Conservation (phyloP, 2,329 filamentous ascomycete species). For the Pseudogymnoascus sp. region DNA sequence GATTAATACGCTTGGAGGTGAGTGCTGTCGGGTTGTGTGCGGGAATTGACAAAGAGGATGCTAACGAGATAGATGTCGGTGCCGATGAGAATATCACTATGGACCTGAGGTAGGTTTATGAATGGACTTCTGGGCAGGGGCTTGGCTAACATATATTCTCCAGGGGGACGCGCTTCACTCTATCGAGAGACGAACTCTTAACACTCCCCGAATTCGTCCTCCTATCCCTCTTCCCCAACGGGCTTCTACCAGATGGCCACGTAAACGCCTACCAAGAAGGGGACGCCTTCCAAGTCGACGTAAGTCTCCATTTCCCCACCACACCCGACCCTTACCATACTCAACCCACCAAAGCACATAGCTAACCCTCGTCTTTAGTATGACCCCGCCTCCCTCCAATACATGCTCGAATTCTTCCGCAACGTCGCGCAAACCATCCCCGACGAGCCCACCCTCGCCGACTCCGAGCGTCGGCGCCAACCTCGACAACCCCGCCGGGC, state of each 20-base stretch:
- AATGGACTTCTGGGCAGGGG: not conserved
- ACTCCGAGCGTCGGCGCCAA: conserved; percentile 37
- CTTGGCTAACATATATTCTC: conserved; percentile 14
- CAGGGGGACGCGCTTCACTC: conserved; percentile 87
- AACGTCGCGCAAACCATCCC: conserved; percentile 95
- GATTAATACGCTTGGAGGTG: conserved; percentile 83
- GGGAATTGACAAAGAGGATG: not conserved
- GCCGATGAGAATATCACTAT: conserved; percentile 92
- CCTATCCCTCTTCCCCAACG: conserved; percentile 95
- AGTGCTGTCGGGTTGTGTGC: conserved; percentile 22
- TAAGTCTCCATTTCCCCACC: conserved; percentile 47
- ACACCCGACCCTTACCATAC: no score
- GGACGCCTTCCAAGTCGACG: conserved; percentile 94
- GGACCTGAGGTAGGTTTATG: conserved; percentile 69
- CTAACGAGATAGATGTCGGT: conserved; percentile 56
- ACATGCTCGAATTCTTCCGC: conserved; percentile 99
- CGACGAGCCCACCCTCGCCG: conserved; percentile 57
- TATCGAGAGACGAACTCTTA: conserved; percentile 89
- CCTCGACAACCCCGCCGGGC: conserved; percentile 63
- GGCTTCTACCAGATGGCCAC: conserved; percentile 93
- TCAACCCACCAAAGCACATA: conserved; percentile 25
- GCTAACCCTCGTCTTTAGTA: conserved; percentile 59
- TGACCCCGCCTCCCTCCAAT: conserved; percentile 90
- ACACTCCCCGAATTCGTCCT: conserved; percentile 96
- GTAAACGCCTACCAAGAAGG: conserved; percentile 89